A percentile compares a stretch with the other conserved stretches of the same genome.
phyloP scores from a whole-genome alignment of 306 rosid genomes.

The Castanea sativa region DNA sequence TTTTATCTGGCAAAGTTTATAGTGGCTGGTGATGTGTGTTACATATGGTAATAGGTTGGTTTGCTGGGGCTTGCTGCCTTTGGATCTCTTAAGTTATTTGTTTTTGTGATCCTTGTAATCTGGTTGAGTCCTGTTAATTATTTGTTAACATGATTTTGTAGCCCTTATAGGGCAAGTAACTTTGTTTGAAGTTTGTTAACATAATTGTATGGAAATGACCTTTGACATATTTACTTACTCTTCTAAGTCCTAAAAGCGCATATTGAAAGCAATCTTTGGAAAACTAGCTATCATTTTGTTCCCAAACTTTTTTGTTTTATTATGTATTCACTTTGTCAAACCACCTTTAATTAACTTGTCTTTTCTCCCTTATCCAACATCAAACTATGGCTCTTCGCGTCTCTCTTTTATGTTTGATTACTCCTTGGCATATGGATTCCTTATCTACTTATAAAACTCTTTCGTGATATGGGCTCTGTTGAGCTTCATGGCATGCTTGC shows the following conservation, averaged over 20 bases:
- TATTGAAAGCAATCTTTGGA: not conserved
- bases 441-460: not conserved
- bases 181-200: not conserved
- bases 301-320: not conserved
- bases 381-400: constrained; percentile 1
- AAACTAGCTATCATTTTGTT: not conserved
- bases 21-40: constrained; percentile 2
- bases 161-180: constrained; percentile 14
- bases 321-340: not conserved
- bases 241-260: not conserved
- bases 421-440: not conserved
- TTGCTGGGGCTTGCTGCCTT: constrained; percentile 20
- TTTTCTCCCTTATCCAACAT: not conserved
- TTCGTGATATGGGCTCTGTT: not conserved
- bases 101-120: constrained; percentile 15
- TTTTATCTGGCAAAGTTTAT: constrained; percentile 14
- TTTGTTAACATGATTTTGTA: constrained; percentile 25
- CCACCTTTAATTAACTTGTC: not conserved
- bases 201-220: not conserved
- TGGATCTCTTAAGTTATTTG: constrained; percentile 32
- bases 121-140: constrained; percentile 17
- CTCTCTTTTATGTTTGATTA: not conserved
- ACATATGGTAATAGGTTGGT: constrained; percentile 20
- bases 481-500: not conserved
- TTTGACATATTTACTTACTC: not conserved